phyloP scores from a whole-genome alignment of 176 grass and related monocot species.

The Cocos nucifera region DNA sequence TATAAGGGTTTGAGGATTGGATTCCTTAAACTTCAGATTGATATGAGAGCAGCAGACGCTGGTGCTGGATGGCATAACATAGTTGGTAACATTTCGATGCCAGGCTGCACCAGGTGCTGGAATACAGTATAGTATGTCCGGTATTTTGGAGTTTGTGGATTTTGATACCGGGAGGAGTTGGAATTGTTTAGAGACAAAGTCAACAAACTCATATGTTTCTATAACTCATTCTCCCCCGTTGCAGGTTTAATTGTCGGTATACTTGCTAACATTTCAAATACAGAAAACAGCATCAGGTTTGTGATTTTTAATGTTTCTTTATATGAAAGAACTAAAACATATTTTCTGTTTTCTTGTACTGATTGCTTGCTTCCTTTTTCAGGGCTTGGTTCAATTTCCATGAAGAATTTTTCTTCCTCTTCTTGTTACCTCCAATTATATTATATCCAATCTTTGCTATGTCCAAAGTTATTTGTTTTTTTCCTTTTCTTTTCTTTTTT shows the following conservation, averaged over 20 bases:
- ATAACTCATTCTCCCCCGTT: background rate
- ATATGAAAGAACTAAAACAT: background rate
- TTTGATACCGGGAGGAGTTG: background rate
- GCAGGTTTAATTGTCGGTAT: constrained; percentile 89
- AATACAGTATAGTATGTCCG: too few species aligned
- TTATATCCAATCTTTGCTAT: constrained; percentile 83
- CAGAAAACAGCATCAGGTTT: constrained; percentile 87
- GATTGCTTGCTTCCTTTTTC: constrained; percentile 13
- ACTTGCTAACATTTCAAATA: constrained; percentile 94
- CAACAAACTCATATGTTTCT: constrained; percentile 5
- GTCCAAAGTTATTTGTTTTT: background rate
- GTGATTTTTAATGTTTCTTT: constrained; percentile 14
- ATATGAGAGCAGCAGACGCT: too few species aligned
- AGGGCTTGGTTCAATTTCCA: constrained; percentile 99
- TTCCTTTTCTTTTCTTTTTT: constrained; percentile 7
- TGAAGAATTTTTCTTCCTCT: constrained; percentile 99
- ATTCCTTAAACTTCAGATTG: too few species aligned
- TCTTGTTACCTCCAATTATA: constrained; percentile 98
- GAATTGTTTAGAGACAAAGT: background rate
- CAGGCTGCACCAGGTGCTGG: too few species aligned
- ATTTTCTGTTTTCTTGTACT: background rate
- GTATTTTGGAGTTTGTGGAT: background rate
- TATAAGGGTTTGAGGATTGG: too few species aligned
- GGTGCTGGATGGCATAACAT: too few species aligned
- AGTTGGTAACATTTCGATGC: too few species aligned